Conservation (phyloP, 306 rosid genomes). For the Ceratonia siliqua region DNA sequence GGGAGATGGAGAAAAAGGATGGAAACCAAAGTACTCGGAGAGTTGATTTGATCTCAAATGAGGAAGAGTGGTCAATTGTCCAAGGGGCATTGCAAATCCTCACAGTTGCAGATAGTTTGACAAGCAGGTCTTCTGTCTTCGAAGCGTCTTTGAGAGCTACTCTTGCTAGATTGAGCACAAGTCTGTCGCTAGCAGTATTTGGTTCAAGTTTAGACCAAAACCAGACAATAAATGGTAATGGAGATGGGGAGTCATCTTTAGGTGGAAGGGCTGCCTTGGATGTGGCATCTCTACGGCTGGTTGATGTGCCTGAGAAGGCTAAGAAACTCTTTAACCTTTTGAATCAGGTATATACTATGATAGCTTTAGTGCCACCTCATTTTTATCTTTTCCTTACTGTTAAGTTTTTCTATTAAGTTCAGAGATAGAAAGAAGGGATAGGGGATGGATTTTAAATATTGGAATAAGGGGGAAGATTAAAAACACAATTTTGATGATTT, state of each 20-base stretch:
- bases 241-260: constrained; percentile 53
- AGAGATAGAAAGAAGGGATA: constrained; percentile 24
- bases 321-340: constrained; percentile 87
- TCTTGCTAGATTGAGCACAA: constrained; percentile 92
- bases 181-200: constrained; percentile 75
- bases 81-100: constrained; percentile 98
- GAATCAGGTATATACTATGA: constrained; percentile 66
- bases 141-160: constrained; percentile 97
- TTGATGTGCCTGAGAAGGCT: constrained; percentile 89
- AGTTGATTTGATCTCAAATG: constrained; percentile 75
- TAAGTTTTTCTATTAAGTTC: not conserved
- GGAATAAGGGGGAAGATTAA: not conserved
- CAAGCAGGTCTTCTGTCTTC: constrained; percentile 97
- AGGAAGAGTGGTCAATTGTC: constrained; percentile 99
- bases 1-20: constrained; percentile 83
- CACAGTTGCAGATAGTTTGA: constrained; percentile 91
- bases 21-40: constrained; percentile 65
- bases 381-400: not conserved
- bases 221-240: constrained; percentile 46
- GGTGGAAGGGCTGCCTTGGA: constrained; percentile 97
- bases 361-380: constrained; percentile 1
- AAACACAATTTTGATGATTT: not conserved
- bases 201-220: constrained; percentile 88
- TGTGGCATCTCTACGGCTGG: constrained; percentile 81
- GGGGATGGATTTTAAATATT: constrained; percentile 17